phyloP scores from a whole-genome alignment of 345 rosid species.

The Citrus cavaleriei region DNA sequence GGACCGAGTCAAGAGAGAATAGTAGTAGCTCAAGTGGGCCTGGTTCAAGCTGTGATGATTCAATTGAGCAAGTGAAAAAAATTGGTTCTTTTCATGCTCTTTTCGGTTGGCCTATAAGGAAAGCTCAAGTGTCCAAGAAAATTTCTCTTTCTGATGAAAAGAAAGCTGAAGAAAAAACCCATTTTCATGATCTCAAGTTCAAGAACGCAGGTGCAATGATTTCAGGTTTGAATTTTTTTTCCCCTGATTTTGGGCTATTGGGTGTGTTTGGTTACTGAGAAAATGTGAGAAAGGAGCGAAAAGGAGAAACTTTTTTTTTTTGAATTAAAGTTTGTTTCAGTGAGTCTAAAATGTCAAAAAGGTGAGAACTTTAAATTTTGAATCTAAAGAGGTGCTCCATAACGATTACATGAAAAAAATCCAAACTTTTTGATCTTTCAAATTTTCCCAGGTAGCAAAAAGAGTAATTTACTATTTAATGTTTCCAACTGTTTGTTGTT shows the following conservation, averaged over 20 bases:
- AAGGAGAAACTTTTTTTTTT: not conserved
- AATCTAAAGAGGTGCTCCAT: not conserved
- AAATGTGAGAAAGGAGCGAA: not conserved
- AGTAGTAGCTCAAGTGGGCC: slow-evolving; percentile 49
- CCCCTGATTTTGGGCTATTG: not conserved
- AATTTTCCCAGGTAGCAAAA: not conserved
- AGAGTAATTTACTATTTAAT: not conserved
- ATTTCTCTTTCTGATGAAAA: slow-evolving; percentile 31
- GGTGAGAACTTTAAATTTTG: not conserved
- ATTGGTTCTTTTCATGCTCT: slow-evolving; percentile 40
- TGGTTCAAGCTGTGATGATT: slow-evolving; percentile 37
- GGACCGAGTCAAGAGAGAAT: slow-evolving; percentile 53
- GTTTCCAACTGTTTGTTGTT: not conserved
- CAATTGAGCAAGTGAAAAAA: slow-evolving; percentile 32
- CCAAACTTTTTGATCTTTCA: not conserved
- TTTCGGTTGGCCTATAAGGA: slow-evolving; percentile 92
- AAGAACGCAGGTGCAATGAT: slow-evolving; percentile 32
- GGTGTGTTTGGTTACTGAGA: slow-evolving; percentile 25
- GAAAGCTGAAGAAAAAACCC: slow-evolving; percentile 27
- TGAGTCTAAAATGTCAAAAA: not conserved
- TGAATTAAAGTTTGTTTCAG: no score
- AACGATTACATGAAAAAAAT: not conserved
- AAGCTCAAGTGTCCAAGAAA: slow-evolving; percentile 47
- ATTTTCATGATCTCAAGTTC: slow-evolving; percentile 34
- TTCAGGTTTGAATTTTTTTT: slow-evolving; percentile 43